Base-by-base conservation (phyloP, 2,329 filamentous ascomycete genomes). In the Macrophomina tecta region DNA sequence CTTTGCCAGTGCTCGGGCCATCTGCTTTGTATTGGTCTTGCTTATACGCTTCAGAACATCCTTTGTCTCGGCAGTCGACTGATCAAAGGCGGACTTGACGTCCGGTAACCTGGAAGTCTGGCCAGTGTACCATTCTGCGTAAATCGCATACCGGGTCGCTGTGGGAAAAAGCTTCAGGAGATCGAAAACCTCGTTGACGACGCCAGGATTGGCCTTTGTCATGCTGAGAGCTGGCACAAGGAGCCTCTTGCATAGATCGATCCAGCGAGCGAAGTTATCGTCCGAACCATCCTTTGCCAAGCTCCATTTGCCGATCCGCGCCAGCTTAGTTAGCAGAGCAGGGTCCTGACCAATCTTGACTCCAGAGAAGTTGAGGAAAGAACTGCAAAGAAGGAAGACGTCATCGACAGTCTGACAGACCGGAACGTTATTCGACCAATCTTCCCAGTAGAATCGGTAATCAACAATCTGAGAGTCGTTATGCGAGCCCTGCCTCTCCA, bases 391-490 rank as follows among this genome's bases (percentile, higher is more conserved):
- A 2, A 90, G 89, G 77, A 98, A 95, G 14, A 99, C 86, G 75
- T 99, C 95, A 69, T 97, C 93, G 5, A 97, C 88, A 1, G 85
- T 91, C 76, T 97, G 94, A 75, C 95, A 99, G 23, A 97, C 82
- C 0, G 95, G 96, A 53, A 99, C 85, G 70, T 95, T 97, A 78
- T 98, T 94, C 2, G 89, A 86, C 95, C 95, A 99, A 72, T 98
- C 95, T 68, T 97, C 93, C 89, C 95, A 97, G 78, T 99, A 99
- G 76, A 96, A 98, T 40, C 91, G 88, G 77, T 97, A 98, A 63
- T 91, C 85, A 12, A 83, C 87, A n/a, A 86, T 85, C 23, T 90
- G 89, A 9, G 49, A 49, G n/a, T 62, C 64, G 48, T 62, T 63
- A 30, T 65, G 48, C 3, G 56, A 62, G 65, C 89, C 89, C 69